Conservation (phyloP, 2,329 filamentous ascomycete genomes). For the Penicillium sp. region DNA sequence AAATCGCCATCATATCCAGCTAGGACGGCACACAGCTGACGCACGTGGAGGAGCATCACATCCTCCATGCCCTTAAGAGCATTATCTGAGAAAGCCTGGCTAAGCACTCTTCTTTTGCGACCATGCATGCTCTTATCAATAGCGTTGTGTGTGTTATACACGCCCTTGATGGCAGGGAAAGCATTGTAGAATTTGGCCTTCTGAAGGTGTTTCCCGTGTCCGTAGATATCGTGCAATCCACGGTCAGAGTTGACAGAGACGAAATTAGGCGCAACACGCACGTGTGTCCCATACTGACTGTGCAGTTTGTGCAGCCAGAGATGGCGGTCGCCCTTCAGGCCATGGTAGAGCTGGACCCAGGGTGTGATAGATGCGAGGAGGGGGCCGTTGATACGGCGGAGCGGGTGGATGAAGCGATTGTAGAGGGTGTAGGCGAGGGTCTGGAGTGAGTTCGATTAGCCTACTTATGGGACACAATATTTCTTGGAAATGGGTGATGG, state of each 20-base stretch:
- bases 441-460: constrained; percentile 14
- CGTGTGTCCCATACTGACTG: constrained; percentile 64
- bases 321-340: constrained; percentile 72
- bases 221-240: constrained; percentile 50
- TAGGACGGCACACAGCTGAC: constrained; percentile 58
- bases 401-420: constrained; percentile 39
- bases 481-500: neutral
- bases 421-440: constrained; percentile 33
- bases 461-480: neutral
- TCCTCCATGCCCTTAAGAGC: constrained; percentile 68
- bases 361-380: constrained; percentile 34
- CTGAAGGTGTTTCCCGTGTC: constrained; percentile 41
- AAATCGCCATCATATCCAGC: constrained; percentile 19
- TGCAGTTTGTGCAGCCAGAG: constrained; percentile 71
- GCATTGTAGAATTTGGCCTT: constrained; percentile 73
- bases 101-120: constrained; percentile 68
- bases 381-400: constrained; percentile 35
- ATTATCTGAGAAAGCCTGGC: constrained; percentile 68
- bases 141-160: constrained; percentile 70
- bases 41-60: constrained; percentile 64
- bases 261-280: constrained; percentile 77
- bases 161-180: constrained; percentile 64
- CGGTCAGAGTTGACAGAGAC: constrained; percentile 73
- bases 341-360: constrained; percentile 68
- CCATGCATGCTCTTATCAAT: constrained; percentile 69